Base-by-base conservation (phyloP, 2,329 filamentous ascomycete species). In the Phoma sp. region DNA sequence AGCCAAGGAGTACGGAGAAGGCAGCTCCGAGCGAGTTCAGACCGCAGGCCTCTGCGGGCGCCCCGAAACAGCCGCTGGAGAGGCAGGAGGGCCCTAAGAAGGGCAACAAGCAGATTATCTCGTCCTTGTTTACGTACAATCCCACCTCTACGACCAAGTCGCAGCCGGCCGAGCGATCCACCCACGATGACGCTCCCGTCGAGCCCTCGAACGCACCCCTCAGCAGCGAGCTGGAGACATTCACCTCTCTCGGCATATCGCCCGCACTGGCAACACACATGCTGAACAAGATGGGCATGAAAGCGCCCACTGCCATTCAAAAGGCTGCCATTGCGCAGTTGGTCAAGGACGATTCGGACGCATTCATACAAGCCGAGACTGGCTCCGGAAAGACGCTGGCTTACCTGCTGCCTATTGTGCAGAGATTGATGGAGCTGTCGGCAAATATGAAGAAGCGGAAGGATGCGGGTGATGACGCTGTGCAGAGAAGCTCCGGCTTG, bases 301-400 rank as follows among this genome's bases (percentile, higher is more conserved):
- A 93, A 71, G 89, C 91, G 0, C 95, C 95, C 5, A 99, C 95
- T 0, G 91, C 91, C 0, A 97, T 99, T 70, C 95, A 99, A 77
- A 93, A 93, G 66, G 91, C 90, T 58, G 89, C 93, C 0, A 88
- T 99, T 35, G 83, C 89, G 37, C 88, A 95, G 65, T 78, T 99
- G 57, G 77, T 96, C 39, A 87, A 87, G 37, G 88, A 89, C 47
- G 89, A 96, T 65, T 87, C 85, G 40, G 95, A 99, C 78, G 93
- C 93, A 2, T 99, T 99, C 67, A 89, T 99, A 30, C 95, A 98
- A 73, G 96, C 95, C 2, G 89, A 99, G 77, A 99, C 95, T 0
- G 95, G 95, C 64, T 99, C 95, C 0, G 95, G 95, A 77, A 99
- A 99, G 78, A 99, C 95, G 0, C 78, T 99, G 56, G 91, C 95